Base-by-base conservation (phyloP, 176 grass and related monocot species). In the Oryza meridionalis region DNA sequence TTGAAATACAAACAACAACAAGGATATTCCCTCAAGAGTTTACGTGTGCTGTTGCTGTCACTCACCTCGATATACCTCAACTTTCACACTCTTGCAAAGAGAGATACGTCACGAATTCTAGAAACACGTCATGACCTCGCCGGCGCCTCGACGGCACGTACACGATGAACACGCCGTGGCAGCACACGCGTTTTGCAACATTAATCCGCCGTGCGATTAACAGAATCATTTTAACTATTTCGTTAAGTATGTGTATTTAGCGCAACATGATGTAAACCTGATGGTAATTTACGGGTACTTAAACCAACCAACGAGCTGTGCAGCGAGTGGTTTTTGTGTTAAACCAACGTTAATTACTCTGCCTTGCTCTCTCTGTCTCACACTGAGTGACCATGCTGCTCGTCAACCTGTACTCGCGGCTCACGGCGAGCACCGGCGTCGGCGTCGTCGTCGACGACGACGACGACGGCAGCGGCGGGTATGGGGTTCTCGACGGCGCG, bases 311-410 rank as follows among this genome's bases (percentile, higher is more conserved):
- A 55, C 50, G 5, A 55, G 53, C 33, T 35, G 33, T 35, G 4
- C 4, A 35, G 33, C 33, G 33, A 35, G 33, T 35, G 33, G 33
- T 35, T 35, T 35, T 19, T n/a, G 19, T 19, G 16, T 21, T 69
- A 68, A 40, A 37, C 32, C 4, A 4, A 1, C 8, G 32, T 0
- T 21, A 55, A 55, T 55, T 7, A 55, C 15, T 55, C 53, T 21
- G 7, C 53, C 1, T 58, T 58, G 53, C 53, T 58, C 53, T 58
- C 53, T 58, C 19, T 16, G 3, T 65, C n/a, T 32, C 27, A 19
- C 15, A 31, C 29, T 31, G 29, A 31, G 29, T 59, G 51, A 22
- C 76, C 22, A 88, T 88, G 87, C 81, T 80, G 53, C 53, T 58
- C 53, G 53, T 58, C 21, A 75, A 35, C 27, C 2, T 58, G 59